Conservation (phyloP, 2,329 filamentous ascomycete species). For the Arthrobotrys megalospora region DNA sequence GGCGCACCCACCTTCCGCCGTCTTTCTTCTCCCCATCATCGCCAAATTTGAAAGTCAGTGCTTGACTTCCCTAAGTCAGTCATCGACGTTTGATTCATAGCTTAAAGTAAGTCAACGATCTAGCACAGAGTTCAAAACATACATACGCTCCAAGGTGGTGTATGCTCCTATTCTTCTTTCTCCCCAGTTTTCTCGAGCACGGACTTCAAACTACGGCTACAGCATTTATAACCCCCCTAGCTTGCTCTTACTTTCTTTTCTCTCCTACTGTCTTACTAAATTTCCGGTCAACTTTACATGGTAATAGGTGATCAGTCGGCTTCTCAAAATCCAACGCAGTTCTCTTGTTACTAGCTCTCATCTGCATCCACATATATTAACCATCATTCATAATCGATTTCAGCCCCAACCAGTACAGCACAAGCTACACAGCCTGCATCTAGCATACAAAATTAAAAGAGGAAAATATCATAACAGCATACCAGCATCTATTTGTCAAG, state of each 20-base stretch:
- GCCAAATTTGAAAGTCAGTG: constrained; percentile 45
- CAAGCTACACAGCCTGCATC: constrained; percentile 4
- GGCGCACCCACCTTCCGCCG: constrained; percentile 40
- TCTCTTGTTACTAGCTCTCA: constrained; percentile 28
- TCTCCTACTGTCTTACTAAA: constrained; percentile 53
- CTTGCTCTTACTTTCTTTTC: constrained; percentile 1
- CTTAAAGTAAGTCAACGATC: constrained; percentile 59
- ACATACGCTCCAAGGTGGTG: constrained; percentile 1
- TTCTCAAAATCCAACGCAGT: constrained; percentile 53
- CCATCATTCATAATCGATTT: constrained; percentile 1
- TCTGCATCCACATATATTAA: constrained; percentile 28
- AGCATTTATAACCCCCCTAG: constrained; percentile 33
- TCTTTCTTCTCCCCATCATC: constrained; percentile 39
- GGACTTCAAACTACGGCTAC: constrained; percentile 22
- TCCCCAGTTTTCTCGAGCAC: constrained; percentile 7
- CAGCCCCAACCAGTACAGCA: constrained; percentile 24
- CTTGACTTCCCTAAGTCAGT: constrained; percentile 57
- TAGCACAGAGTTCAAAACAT: constrained; percentile 54
- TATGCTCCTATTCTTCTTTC: neutral
- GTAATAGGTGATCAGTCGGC: constrained; percentile 40
- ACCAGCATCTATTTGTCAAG: constrained; percentile 40
- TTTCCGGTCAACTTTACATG: constrained; percentile 14
- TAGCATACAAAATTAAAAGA: constrained; percentile 7
- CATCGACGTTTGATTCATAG: constrained; percentile 54
- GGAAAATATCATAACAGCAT: constrained; percentile 21